These are phyloP conservation scores for Borovskyia barvae DNA, from an alignment of 208 protist genomes.

Conservation along the genomic window DNA sequence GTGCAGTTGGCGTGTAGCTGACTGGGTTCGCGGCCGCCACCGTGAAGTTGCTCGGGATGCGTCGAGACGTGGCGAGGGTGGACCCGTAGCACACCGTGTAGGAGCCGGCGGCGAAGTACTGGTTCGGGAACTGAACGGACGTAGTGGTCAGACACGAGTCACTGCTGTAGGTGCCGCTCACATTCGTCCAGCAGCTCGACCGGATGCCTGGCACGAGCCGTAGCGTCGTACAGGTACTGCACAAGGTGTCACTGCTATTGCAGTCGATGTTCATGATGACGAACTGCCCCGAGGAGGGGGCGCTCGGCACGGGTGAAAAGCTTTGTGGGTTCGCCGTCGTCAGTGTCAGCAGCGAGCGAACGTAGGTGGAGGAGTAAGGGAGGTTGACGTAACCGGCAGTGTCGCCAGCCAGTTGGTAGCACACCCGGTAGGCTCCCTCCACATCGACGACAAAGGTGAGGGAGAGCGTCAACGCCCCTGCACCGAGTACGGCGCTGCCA, in stretches of 20 bases:
- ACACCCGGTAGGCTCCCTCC: conserved; percentile 77
- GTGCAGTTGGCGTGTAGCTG: conserved; percentile 30
- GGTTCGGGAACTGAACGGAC: conserved; percentile 61
- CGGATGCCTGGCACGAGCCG: conserved; percentile 62
- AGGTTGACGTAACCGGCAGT: conserved; percentile 49
- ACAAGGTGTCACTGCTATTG: conserved; percentile 21
- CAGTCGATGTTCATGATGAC: conserved; percentile 62
- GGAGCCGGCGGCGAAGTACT: conserved; percentile 54
- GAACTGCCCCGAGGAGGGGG: conserved; percentile 69
- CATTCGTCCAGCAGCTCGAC: conserved; percentile 67
- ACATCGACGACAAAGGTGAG: conserved; percentile 60
- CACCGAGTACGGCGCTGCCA: conserved; percentile 25
- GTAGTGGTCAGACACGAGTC: conserved; percentile 54
- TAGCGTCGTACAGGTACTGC: conserved; percentile 55
- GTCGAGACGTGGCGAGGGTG: conserved; percentile 34
- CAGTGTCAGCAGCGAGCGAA: conserved; percentile 32
- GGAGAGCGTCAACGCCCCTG: conserved; percentile 30
- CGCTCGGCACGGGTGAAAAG: conserved; percentile 35
- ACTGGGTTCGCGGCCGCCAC: conserved; percentile 67
- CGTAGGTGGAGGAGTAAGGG: conserved; percentile 33
- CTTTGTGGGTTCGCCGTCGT: conserved; percentile 40
- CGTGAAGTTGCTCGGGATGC: conserved; percentile 59
- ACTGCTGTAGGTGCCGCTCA: conserved; percentile 49
- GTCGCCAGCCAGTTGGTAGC: conserved; percentile 53
- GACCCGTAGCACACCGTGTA: conserved; percentile 85